These are phyloP conservation scores for Debaryomyces tyrocola DNA, from an alignment of 805 yeast species.

Conservation along the genomic window DNA sequence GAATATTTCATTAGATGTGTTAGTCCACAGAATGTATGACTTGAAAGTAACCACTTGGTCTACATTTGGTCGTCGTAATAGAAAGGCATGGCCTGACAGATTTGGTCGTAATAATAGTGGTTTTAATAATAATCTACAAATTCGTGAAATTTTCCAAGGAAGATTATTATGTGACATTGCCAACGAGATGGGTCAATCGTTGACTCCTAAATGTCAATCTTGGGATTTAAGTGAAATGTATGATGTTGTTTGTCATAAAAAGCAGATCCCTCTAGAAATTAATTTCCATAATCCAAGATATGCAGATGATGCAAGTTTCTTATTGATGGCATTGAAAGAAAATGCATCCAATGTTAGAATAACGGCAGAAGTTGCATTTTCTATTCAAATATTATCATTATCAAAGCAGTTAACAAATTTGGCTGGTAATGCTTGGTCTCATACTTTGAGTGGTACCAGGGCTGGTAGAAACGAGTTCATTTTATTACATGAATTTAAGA, in stretches of 20 bases:
- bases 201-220: slow-evolving; percentile 87
- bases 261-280: slow-evolving; percentile 63
- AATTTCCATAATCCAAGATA: slow-evolving; percentile 68
- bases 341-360: slow-evolving; percentile 65
- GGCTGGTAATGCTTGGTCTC: slow-evolving; percentile 98
- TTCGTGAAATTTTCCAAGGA: slow-evolving; percentile 77
- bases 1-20: slow-evolving; percentile 70
- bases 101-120: slow-evolving; percentile 54
- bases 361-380: slow-evolving; percentile 75
- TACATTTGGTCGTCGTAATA: slow-evolving; percentile 75
- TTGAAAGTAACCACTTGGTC: slow-evolving; percentile 76
- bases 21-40: slow-evolving; percentile 79
- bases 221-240: slow-evolving; percentile 95
- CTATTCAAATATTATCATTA: slow-evolving; percentile 80
- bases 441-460: slow-evolving; percentile 90
- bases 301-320: slow-evolving; percentile 63
- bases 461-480: slow-evolving; percentile 95
- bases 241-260: slow-evolving; percentile 68
- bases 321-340: slow-evolving; percentile 70
- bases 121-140: slow-evolving; percentile 49
- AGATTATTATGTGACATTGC: slow-evolving; percentile 89
- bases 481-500: slow-evolving; percentile 85
- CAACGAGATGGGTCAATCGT: slow-evolving; percentile 91
- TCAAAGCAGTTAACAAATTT: slow-evolving; percentile 88
- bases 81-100: slow-evolving; percentile 75